Evolutionary conservation across 768 basidiomycete species (phyloP), one percentile per base, ranked within the genome.

Genomic region (Macrolepiota dolichaula): DNA sequence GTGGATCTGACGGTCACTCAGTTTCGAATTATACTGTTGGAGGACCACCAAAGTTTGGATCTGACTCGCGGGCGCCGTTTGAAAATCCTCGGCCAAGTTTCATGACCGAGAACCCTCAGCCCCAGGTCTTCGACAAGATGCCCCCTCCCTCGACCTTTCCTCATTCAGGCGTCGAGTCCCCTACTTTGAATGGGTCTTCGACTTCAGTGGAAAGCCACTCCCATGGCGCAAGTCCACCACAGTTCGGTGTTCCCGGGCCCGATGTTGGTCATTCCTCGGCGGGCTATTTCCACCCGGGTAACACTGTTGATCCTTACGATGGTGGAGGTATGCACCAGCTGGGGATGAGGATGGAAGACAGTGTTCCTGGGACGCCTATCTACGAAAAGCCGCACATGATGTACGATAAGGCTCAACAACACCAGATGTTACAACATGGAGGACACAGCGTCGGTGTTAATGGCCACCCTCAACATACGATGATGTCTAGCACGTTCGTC

Each of bases 331-430:
- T 57, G 42, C 42, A 46, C 15, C 51, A 50, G 15, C 32, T 60
- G 17, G 59, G 50, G 7, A 44, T 60, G 19, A 44, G 59, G 15
- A 52, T 60, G 51, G 59, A 60, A 22, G 40, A 22, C 2, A 60
- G 59, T 15, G 59, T 60, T 46, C 42, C 59, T 24, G 59, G 59
- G 9, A 60, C 59, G 25, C 59, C 59, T 6, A 60, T 53, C 13
- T 60, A 44, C 27, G 59, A 60, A 53, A 52, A 53, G 42, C 22
- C 59, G 4, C 58, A 59, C 24, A 51, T 51, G 25, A 19, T 60
- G 29, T 60, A 53, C 25, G 59, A 60, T 42, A 60, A 60, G 38
- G 27, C 42, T 7, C 51, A 42, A 11, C 57, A 58, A 25, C 59
- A 57, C 12, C 49, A 53, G 15, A 42, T 60, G 29, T 17, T 60